Percentiles rank a stretch among this genome's conserved stretches.
Conservation (phyloP, 139 green algal genomes). For the Chlamydomonas sphaeroides region DNA sequence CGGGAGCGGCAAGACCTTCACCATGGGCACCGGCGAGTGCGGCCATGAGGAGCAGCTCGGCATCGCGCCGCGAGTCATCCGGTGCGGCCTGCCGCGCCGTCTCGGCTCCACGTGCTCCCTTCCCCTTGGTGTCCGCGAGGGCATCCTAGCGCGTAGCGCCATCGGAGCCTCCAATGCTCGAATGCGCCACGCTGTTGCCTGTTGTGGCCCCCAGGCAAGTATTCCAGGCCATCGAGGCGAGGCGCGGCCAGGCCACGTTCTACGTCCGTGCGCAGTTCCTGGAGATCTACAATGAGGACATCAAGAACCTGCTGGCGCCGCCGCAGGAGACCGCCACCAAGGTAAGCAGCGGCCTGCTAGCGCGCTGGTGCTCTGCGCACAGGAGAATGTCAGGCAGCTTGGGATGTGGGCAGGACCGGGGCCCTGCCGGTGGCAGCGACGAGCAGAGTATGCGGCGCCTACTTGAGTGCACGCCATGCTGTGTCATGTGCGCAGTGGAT, state of each 20-base stretch:
- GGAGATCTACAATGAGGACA: conserved; percentile 68
- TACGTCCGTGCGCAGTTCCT: conserved; percentile 53
- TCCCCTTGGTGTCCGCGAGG: too few relatives aligned
- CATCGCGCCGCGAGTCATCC: conserved; percentile 46
- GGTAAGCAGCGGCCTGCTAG: too few relatives aligned
- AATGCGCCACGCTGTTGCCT: too few relatives aligned
- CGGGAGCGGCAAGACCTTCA: conserved; percentile 62
- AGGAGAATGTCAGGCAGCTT: too few relatives aligned
- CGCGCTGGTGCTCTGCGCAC: too few relatives aligned
- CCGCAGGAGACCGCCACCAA: conserved; percentile 1
- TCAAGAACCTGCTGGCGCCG: conserved; percentile 57
- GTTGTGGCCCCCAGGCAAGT: conserved; percentile 33
- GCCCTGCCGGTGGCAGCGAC: too few relatives aligned
- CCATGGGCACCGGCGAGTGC: conserved; percentile 51
- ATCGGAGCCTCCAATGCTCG: too few relatives aligned
- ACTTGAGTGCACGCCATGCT: too few relatives aligned
- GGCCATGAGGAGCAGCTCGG: conserved; percentile 15
- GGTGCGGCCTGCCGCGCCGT: neutral
- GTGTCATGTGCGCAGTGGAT: conserved; percentile 28
- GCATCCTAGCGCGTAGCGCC: neutral
- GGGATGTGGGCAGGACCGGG: too few relatives aligned
- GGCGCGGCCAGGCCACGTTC: neutral
- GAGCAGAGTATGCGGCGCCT: too few relatives aligned
- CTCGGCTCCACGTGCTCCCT: too few relatives aligned
- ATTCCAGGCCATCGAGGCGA: conserved; percentile 20